Evolutionary conservation across 106 monocot species (phyloP).

Genomic region (Posidonia australis): DNA sequence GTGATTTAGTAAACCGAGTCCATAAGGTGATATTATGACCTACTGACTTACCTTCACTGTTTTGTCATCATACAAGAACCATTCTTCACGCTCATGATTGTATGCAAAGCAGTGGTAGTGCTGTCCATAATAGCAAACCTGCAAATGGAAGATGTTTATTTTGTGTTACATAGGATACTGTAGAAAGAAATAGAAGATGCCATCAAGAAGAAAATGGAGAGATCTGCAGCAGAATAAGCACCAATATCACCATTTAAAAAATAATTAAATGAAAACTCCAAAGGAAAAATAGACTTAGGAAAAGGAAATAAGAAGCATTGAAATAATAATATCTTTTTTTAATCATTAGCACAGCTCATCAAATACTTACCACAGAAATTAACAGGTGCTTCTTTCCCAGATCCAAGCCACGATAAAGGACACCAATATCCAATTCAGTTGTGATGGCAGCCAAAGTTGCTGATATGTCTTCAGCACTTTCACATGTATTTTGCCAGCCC

Average conservation of each 20-base stretch:
- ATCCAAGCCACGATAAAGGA: conserved; percentile 57
- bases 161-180: neutral
- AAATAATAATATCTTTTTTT: neutral
- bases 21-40: neutral
- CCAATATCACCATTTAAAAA: neutral
- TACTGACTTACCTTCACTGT: conserved; percentile 58
- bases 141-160: conserved; percentile 1
- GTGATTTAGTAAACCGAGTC: neutral
- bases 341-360: neutral
- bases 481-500: conserved; percentile 85
- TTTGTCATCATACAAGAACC: conserved; percentile 89
- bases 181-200: too few relatives aligned
- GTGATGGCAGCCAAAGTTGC: conserved; percentile 77
- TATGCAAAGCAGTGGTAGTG: conserved; percentile 90
- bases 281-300: too few relatives aligned
- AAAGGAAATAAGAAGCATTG: too few relatives aligned
- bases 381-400: conserved; percentile 52
- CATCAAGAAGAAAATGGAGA: too few relatives aligned
- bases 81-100: conserved; percentile 31
- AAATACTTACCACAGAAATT: conserved; percentile 80
- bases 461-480: conserved; percentile 76
- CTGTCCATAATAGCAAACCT: conserved; percentile 93
- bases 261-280: neutral
- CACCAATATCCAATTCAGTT: conserved; percentile 61
- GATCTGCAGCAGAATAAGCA: neutral